A percentile compares a stretch with the other conserved stretches of the same genome.
These are phyloP conservation scores for Ophiostoma australiae DNA, from an alignment of 2,329 filamentous ascomycete genomes.

Conservation along the genomic window DNA sequence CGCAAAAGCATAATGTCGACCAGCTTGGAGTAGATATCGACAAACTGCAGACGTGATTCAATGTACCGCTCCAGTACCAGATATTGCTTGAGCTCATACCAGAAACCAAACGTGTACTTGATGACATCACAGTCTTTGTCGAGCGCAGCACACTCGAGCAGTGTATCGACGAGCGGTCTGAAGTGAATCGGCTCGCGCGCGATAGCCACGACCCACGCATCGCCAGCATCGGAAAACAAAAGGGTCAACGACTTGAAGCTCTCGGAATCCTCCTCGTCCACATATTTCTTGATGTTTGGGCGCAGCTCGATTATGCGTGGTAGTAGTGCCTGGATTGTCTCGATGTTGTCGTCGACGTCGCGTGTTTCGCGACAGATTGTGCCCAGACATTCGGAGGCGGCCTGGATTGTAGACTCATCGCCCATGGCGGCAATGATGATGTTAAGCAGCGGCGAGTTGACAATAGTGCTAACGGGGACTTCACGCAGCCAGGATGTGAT, in stretches of 20 bases:
- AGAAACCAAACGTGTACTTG: constrained; percentile 91
- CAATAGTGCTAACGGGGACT: constrained; percentile 75
- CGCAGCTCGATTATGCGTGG: constrained; percentile 72
- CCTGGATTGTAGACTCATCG: constrained; percentile 72
- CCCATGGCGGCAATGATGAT: constrained; percentile 73
- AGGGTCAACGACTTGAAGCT: constrained; percentile 83
- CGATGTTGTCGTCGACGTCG: constrained; percentile 85
- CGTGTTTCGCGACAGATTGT: constrained; percentile 86
- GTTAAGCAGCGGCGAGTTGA: constrained; percentile 78
- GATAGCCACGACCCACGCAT: constrained; percentile 89
- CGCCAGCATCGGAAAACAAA: constrained; percentile 86
- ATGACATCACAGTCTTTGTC: constrained; percentile 90
- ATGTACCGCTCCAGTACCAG: constrained; percentile 86
- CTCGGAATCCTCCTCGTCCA: constrained; percentile 77
- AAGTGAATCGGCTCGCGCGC: constrained; percentile 79
- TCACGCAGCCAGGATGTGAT: constrained; percentile 96
- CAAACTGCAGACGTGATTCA: constrained; percentile 67
- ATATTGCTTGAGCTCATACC: constrained; percentile 98
- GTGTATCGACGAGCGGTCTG: constrained; percentile 75
- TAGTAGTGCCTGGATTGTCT: constrained; percentile 75
- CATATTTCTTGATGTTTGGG: constrained; percentile 69
- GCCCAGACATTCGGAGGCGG: constrained; percentile 88
- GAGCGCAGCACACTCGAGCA: constrained; percentile 84
- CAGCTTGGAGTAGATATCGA: constrained; percentile 79
- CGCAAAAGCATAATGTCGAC: constrained; percentile 92